A percentile compares a stretch with the other conserved stretches of the same genome.
Conservation (phyloP, 768 basidiomycete genomes). For the Amanita exitialis region DNA sequence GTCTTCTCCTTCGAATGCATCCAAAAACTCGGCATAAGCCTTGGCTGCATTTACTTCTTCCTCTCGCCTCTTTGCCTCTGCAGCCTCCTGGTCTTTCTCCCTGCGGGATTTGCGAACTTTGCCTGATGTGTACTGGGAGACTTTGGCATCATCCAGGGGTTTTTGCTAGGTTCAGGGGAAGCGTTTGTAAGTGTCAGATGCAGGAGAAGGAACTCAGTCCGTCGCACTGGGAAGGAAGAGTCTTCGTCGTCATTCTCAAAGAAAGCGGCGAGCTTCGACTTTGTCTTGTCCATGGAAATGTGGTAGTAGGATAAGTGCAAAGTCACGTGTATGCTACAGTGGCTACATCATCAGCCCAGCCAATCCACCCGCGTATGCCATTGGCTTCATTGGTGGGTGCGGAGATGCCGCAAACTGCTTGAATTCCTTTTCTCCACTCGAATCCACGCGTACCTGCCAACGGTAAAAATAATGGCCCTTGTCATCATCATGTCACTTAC, state of each 20-base stretch:
- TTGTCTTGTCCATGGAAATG: conserved; percentile 53
- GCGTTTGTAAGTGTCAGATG: conserved; percentile 49
- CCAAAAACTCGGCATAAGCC: conserved; percentile 77
- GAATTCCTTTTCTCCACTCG: conserved; percentile 63
- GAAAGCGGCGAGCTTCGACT: conserved; percentile 64
- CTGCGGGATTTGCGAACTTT: conserved; percentile 80
- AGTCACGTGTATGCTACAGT: conserved; percentile 4
- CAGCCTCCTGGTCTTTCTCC: conserved; percentile 89
- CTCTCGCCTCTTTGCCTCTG: conserved; percentile 79
- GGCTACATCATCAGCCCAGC: conserved; percentile 61
- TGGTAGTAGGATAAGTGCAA: neutral
- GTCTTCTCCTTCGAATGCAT: conserved; percentile 73
- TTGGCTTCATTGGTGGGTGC: conserved; percentile 87
- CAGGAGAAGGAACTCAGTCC: conserved; percentile 58
- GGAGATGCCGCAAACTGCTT: conserved; percentile 77
- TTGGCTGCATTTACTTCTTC: conserved; percentile 74
- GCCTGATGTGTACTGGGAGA: conserved; percentile 80
- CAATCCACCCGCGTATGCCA: conserved; percentile 78
- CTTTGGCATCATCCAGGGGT: conserved; percentile 76
- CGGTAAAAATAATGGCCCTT: neutral
- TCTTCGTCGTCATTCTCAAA: conserved; percentile 83
- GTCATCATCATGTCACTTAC: conserved; percentile 31
- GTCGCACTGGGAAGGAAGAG: conserved; percentile 85
- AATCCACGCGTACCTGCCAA: conserved; percentile 73
- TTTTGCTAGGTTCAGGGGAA: conserved; percentile 60